A percentile compares a stretch with the other conserved stretches of the same genome.
Conservation (phyloP, 1,284 basidiomycete genomes). For the Hemileia vastatrix region DNA sequence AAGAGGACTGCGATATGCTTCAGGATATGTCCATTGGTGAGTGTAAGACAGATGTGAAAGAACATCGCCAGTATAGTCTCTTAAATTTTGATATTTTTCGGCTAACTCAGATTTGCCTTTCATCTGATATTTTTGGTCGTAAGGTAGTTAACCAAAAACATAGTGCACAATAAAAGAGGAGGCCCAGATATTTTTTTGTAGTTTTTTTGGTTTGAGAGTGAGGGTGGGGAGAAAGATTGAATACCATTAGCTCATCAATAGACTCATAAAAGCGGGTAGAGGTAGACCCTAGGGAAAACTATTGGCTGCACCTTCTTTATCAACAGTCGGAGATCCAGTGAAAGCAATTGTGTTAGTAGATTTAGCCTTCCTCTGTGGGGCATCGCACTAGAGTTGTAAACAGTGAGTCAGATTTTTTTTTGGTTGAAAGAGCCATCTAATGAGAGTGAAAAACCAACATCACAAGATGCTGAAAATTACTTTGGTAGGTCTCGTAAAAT, state of each 20-base stretch:
- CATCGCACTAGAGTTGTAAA: conserved; percentile 28
- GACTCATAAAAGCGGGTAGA: neutral
- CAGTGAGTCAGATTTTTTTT: neutral
- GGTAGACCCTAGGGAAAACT: neutral
- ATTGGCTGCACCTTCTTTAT: conserved; percentile 1
- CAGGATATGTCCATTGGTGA: conserved; percentile 9
- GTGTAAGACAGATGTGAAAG: conserved; percentile 65
- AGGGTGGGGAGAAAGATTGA: neutral
- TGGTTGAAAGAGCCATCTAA: neutral
- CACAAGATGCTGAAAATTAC: conserved; percentile 4
- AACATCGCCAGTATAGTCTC: conserved; percentile 63
- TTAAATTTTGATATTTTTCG: conserved; percentile 47
- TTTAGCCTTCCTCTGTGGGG: conserved; percentile 74
- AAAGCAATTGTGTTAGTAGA: conserved; percentile 65
- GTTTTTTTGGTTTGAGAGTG: neutral
- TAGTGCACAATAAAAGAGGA: too few species aligned
- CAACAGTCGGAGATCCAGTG: conserved; percentile 4
- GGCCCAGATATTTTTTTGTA: too few species aligned
- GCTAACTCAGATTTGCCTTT: conserved; percentile 61
- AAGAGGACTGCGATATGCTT: neutral
- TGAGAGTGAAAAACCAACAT: neutral
- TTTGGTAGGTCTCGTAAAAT: conserved; percentile 56
- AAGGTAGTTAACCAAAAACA: too few species aligned
- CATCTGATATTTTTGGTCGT: too few species aligned
- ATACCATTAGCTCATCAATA: neutral